phyloP scores from a whole-genome alignment of 176 grass and related monocot species.

The Ensete ventricosum region DNA sequence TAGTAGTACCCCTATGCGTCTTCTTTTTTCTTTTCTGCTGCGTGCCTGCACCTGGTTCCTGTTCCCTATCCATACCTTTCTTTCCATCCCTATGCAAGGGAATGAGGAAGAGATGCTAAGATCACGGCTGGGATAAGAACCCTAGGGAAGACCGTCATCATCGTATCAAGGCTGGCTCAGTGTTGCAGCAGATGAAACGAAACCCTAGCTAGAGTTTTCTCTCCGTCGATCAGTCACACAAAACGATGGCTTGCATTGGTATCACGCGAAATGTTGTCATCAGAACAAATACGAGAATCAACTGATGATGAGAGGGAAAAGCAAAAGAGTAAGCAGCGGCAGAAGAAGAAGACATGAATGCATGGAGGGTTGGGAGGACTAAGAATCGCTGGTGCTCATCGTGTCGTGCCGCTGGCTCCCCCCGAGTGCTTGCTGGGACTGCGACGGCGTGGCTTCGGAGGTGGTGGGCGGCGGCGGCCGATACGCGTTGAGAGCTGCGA shows the following conservation, averaged over 20 bases:
- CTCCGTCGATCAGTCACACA: not conserved
- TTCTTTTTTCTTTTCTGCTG: not conserved
- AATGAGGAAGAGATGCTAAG: not conserved
- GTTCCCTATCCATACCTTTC: not conserved
- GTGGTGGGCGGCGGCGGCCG: conserved; percentile 45
- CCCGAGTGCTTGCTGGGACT: conserved; percentile 33
- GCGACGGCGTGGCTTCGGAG: conserved; percentile 27
- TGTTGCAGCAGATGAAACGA: not conserved
- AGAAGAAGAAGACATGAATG: conserved; percentile 24
- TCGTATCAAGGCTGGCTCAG: not conserved
- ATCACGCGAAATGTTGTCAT: not conserved
- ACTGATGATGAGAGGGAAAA: not conserved
- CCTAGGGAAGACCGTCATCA: not conserved
- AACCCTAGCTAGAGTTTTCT: not conserved
- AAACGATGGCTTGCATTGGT: conserved; percentile 7
- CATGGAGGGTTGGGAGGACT: conserved; percentile 28
- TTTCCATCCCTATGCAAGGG: not conserved
- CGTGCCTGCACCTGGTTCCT: not conserved
- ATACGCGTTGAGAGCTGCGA: conserved; percentile 77
- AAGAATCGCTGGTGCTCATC: conserved; percentile 87
- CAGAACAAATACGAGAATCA: conserved; percentile 20
- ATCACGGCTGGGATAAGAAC: not conserved
- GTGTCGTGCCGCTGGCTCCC: conserved; percentile 70
- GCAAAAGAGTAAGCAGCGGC: not conserved
- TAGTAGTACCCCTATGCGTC: not conserved